A percentile compares a stretch with the other conserved stretches of the same genome.
phyloP scores from a whole-genome alignment of 495 filamentous ascomycete genomes.

The Patellaria atrata region DNA sequence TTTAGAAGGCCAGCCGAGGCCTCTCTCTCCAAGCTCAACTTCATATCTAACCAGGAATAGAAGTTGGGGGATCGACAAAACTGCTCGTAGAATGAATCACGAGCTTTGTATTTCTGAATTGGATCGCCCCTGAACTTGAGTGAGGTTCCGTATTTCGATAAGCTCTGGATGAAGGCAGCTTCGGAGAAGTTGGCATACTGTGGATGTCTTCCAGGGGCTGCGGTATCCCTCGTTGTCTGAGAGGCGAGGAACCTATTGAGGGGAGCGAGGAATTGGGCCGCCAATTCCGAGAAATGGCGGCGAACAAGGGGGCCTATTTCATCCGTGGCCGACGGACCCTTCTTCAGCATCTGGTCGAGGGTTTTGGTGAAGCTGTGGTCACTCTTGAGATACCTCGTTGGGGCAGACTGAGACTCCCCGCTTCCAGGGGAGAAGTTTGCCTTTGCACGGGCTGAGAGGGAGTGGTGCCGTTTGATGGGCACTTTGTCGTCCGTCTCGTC shows the following conservation, averaged over 20 bases:
- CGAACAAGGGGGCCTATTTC: slow-evolving; percentile 20
- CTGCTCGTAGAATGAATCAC: slow-evolving; percentile 20
- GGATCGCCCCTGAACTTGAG: slow-evolving; percentile 21
- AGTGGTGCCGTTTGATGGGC: slow-evolving; percentile 18
- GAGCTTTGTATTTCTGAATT: slow-evolving; percentile 18
- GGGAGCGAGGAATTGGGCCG: slow-evolving; percentile 24
- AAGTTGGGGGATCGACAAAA: slow-evolving; percentile 24
- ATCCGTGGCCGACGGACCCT: slow-evolving; percentile 5
- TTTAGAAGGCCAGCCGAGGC: slow-evolving; percentile 19
- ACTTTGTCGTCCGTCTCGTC: slow-evolving; percentile 13
- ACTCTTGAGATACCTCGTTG: slow-evolving; percentile 13
- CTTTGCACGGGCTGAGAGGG: slow-evolving; percentile 9
- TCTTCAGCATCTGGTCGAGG: slow-evolving; percentile 17
- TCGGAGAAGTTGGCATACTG: slow-evolving; percentile 22
- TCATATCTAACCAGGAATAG: slow-evolving; percentile 27
- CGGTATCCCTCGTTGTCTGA: slow-evolving; percentile 7
- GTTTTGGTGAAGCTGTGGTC: slow-evolving; percentile 13
- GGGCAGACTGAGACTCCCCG: slow-evolving; percentile 10
- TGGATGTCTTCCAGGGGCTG: slow-evolving; percentile 15
- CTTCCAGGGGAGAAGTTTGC: slow-evolving; percentile 13
- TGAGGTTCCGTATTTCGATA: slow-evolving; percentile 22
- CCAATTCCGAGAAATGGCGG: slow-evolving; percentile 23
- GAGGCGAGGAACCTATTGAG: slow-evolving; percentile 25
- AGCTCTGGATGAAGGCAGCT: slow-evolving; percentile 20
- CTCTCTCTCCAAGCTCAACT: slow-evolving; percentile 24